Evolutionary conservation across 2,329 filamentous ascomycete species (phyloP), one percentile per base, ranked within the genome.

Genomic region (Raffaelea ambrosiae): DNA sequence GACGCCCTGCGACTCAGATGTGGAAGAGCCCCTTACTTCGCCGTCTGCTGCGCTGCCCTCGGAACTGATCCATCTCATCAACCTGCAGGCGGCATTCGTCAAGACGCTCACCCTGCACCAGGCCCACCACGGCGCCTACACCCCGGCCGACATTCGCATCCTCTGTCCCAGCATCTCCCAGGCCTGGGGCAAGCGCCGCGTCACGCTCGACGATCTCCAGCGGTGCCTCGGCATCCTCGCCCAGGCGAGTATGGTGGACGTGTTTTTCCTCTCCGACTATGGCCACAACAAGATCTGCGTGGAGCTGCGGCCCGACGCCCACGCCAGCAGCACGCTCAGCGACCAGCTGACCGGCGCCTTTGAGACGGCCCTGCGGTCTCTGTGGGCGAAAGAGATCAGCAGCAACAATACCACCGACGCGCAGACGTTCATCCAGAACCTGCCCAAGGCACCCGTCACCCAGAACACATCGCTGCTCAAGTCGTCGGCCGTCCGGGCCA

Each of bases 151-250:
- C 57, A 62, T 88, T 40, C 69, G 73, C 33, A 67, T 72, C 26
- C 48, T 89, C 33, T 72, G 76, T 31, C 79, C 79, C 10, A 73
- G 80, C 48, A 70, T 87, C 38, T 77, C 83, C 13, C 75, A 79
- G 53, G 69, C 82, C 35, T 90, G 85, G 85, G 83, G 84, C 50
- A 88, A 85, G 66, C 74, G 84, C 29, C 72, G 73, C 48, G 83
- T 88, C 16, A 76, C 72, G 0, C 65, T 76, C 0, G 76, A 80
- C 38, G 85, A 90, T 57, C 68, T 89, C 43, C 79, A 79, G 52
- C 72, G 77, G 51, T 77, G 83, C 53, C 63, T 90, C 20, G 84
- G 82, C 43, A 66, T 88, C n/a, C 7, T 13, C 26, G 51, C 57
- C 33, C 46, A 50, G 7, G 63, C 65, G 3, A 26, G 18, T 21